These are phyloP conservation scores for Batkoa obscura DNA, from an alignment of 371 early-diverging fungal genomes.

Conservation along the genomic window DNA sequence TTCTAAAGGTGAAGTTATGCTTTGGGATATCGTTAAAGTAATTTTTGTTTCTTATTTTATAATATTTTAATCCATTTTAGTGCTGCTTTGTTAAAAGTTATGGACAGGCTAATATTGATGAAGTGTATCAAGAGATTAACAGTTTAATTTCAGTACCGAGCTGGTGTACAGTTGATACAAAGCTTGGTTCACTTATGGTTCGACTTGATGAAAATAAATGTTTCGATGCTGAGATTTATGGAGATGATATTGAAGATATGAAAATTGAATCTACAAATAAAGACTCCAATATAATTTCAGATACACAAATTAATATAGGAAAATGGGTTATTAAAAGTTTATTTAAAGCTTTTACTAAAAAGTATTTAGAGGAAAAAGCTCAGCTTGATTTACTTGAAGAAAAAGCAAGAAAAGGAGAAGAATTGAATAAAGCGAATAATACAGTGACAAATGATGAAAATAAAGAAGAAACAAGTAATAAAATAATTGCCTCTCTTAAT, in stretches of 20 bases:
- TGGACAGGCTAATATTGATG: slow-evolving; percentile 32
- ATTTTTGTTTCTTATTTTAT: background rate
- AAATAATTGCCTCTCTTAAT: too few relatives aligned
- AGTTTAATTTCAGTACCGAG: slow-evolving; percentile 59
- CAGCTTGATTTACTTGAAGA: too few relatives aligned
- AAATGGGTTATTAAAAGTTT: slow-evolving; percentile 65
- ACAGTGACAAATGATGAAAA: background rate
- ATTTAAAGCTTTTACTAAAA: slow-evolving; percentile 33
- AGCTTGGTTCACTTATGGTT: slow-evolving; percentile 69
- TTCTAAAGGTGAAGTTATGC: slow-evolving; percentile 52
- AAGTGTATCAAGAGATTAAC: slow-evolving; percentile 38
- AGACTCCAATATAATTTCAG: slow-evolving; percentile 25
- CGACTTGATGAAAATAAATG: slow-evolving; percentile 61
- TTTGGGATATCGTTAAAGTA: slow-evolving; percentile 81
- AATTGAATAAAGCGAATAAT: slow-evolving; percentile 9
- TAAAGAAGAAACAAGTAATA: background rate
- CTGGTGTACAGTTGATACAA: slow-evolving; percentile 85
- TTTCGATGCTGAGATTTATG: slow-evolving; percentile 71
- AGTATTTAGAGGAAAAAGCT: too few relatives aligned
- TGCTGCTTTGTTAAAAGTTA: slow-evolving; percentile 33
- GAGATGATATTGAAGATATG: too few relatives aligned
- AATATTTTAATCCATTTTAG: slow-evolving; percentile 10
- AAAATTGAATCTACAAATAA: slow-evolving; percentile 16
- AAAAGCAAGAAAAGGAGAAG: too few relatives aligned
- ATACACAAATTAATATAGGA: slow-evolving; percentile 29